Evolutionary conservation across 2,329 filamentous ascomycete species (phyloP).

Genomic region (Hypoxylon sp.): DNA sequence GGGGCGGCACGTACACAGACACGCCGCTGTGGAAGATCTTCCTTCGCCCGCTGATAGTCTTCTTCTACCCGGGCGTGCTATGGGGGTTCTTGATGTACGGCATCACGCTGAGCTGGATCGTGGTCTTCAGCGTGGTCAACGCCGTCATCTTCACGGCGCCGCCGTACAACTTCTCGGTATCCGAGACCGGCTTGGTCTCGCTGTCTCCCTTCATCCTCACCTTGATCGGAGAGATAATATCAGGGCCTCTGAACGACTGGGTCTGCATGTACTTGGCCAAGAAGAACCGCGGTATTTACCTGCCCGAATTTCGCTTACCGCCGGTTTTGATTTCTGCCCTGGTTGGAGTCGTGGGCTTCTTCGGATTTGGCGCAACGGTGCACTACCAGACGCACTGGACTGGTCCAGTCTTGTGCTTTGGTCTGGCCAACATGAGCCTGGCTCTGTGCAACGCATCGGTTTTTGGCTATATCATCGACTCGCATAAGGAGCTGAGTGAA

Average conservation of each 20-base stretch:
- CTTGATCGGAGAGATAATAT: constrained; percentile 54
- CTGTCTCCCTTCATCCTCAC: constrained; percentile 58
- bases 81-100: constrained; percentile 60
- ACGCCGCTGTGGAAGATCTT: constrained; percentile 53
- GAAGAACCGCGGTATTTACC: constrained; percentile 60
- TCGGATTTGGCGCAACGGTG: constrained; percentile 56
- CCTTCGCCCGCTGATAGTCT: constrained; percentile 55
- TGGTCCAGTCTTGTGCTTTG: constrained; percentile 57
- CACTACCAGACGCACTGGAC: constrained; percentile 57
- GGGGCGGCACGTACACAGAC: constrained; percentile 47
- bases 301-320: constrained; percentile 59
- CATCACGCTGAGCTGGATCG: constrained; percentile 50
- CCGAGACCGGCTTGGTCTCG: constrained; percentile 58
- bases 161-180: constrained; percentile 60
- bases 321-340: constrained; percentile 52
- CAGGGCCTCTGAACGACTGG: constrained; percentile 57
- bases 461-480: constrained; percentile 60
- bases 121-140: constrained; percentile 57
- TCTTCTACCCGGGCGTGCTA: constrained; percentile 59
- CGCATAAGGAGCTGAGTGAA: constrained; percentile 55
- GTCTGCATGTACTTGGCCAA: constrained; percentile 55
- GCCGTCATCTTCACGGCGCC: constrained; percentile 57
- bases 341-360: constrained; percentile 55
- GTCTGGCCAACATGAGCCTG: constrained; percentile 57
- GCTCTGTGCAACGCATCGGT: constrained; percentile 57